These are phyloP conservation scores for Helotiales sp. DNA, from an alignment of 2,329 filamentous ascomycete species.

Conservation along the genomic window DNA sequence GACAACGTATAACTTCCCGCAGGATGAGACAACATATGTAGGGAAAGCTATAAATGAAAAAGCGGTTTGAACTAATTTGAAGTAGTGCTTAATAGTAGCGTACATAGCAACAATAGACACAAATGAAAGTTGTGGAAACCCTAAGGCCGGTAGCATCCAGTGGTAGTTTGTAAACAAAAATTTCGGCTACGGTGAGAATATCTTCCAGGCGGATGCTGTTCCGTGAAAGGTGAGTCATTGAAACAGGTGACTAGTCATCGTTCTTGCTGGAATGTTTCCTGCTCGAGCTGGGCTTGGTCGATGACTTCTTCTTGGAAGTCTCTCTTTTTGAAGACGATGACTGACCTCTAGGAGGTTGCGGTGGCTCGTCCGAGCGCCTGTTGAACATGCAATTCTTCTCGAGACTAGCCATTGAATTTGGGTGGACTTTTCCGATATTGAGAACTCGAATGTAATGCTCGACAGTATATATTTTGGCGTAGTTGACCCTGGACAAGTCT, in stretches of 20 bases:
- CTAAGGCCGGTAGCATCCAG: too few relatives aligned
- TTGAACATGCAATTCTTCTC: conserved; percentile 1
- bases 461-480: conserved; percentile 40
- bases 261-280: neutral
- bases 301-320: neutral
- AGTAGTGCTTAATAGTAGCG: neutral
- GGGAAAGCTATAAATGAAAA: neutral
- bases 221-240: neutral
- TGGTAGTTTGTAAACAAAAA: too few relatives aligned
- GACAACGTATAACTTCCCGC: neutral
- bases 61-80: neutral
- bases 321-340: neutral
- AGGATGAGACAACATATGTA: neutral
- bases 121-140: too few relatives aligned
- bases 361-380: neutral
- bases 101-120: too few relatives aligned
- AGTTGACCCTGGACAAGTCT: conserved; percentile 35
- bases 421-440: conserved; percentile 33
- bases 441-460: conserved; percentile 38
- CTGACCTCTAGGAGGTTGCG: neutral
- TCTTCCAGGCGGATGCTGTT: too few relatives aligned
- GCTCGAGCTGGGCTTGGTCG: neutral
- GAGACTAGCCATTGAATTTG: conserved; percentile 6
- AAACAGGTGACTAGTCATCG: neutral
- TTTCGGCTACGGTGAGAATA: too few relatives aligned